Evolutionary conservation across 495 filamentous ascomycete genomes (phyloP), one percentile per base, ranked within the genome.

Genomic region (Aspergillus kassunensis): DNA sequence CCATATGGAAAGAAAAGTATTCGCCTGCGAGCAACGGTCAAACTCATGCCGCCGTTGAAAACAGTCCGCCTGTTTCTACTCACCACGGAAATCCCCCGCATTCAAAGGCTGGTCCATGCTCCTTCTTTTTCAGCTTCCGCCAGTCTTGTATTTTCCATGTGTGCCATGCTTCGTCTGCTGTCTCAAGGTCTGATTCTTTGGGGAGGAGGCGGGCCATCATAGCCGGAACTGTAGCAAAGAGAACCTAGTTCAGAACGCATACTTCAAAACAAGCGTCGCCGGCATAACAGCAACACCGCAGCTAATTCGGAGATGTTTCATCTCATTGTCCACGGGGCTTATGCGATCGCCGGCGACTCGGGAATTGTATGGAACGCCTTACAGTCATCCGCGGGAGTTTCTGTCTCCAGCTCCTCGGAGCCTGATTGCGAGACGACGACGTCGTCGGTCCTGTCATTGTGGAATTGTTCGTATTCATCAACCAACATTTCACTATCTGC

Each of bases 1-100:
- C 93, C 93, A 42, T 83, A 89, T 0, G 93, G 93, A 64, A 97
- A 99, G 57, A 97, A 89, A 19, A 99, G 83, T 61, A 97, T 85
- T 56, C 90, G 88, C 91, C 88, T 91, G 59, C 35, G 24, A 35
- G 25, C 27, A 11, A 20, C 15, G 1, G 41, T 24, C 15, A 72
- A 51, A 69, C 37, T 35, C 20, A 15, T 24, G 45, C 6, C 4
- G 6, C 13, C 2, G 25, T 45, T 13, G 10, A 34, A 21, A 30
- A 16, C 11, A 19, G 31, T 27, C 18, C 34, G 25, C 31, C 2
- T 33, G 12, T 16, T 18, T 48, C 13, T 15, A 73, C 83, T 62
- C 69, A 90, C 90, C 95, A 99, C 67, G 92, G 91, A 66, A 80
- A 85, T 29, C 87, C 90, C 33, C 86, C 93, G 54, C 88, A 91